Evolutionary conservation across 1,139 yeast genomes (phyloP).

Genomic region (Yamadazyma dushanensis): DNA sequence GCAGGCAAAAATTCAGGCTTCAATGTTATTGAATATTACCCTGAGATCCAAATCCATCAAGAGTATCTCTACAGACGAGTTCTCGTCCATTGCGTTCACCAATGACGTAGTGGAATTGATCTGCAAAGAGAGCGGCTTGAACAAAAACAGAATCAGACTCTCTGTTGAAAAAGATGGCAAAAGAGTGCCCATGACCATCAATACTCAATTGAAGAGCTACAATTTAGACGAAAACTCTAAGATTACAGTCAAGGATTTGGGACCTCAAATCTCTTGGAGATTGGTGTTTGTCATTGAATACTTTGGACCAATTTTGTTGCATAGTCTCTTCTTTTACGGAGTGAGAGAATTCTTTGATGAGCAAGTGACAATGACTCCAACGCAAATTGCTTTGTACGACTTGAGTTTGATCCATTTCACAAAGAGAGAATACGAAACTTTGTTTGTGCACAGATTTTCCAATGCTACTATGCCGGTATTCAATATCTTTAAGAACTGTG

Average conservation of each 20-base stretch:
- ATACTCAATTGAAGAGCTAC: conserved; percentile 31
- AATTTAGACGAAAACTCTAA: conserved; percentile 29
- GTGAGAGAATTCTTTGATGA: conserved; percentile 7
- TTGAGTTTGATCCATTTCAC: conserved; percentile 72
- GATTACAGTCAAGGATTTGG: conserved; percentile 73
- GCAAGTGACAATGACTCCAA: conserved; percentile 9
- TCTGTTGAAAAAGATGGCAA: conserved; percentile 33
- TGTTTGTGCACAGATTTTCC: conserved; percentile 81
- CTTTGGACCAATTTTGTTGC: conserved; percentile 83
- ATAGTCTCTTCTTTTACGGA: conserved; percentile 60
- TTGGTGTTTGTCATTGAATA: conserved; percentile 86
- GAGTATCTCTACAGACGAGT: conserved; percentile 35
- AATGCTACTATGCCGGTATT: conserved; percentile 88
- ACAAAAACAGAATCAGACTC: conserved; percentile 33
- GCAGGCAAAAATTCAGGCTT: background rate
- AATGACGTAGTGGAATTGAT: conserved; percentile 36
- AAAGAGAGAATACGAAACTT: conserved; percentile 87
- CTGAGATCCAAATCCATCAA: conserved; percentile 54
- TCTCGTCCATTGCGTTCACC: conserved; percentile 30
- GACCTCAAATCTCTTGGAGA: conserved; percentile 92
- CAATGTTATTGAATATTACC: conserved; percentile 29
- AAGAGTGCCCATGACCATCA: conserved; percentile 33
- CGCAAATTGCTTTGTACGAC: conserved; percentile 16
- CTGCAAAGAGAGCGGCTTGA: conserved; percentile 41
- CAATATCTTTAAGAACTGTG: conserved; percentile 83